Conservation (phyloP, 2,329 filamentous ascomycete genomes). For the Pseudocercospora musae region DNA sequence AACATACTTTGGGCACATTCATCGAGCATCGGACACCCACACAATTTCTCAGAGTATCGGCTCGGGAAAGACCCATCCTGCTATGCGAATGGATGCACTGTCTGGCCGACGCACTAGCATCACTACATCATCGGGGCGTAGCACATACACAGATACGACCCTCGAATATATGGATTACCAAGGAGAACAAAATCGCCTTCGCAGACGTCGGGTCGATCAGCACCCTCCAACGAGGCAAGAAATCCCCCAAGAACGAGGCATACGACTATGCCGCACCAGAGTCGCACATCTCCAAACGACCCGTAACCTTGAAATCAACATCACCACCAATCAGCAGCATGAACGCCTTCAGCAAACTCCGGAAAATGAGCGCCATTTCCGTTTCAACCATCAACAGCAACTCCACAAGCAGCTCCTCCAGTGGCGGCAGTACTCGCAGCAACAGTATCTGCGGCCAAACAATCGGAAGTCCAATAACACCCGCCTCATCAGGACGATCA, state of each 20-base stretch:
- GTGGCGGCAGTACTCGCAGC: slow-evolving; percentile 30
- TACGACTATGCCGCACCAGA: slow-evolving; percentile 75
- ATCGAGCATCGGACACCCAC: slow-evolving; percentile 59
- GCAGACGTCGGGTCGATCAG: slow-evolving; percentile 55
- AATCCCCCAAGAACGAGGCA: slow-evolving; percentile 61
- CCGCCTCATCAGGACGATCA: slow-evolving; percentile 23
- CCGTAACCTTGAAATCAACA: slow-evolving; percentile 36
- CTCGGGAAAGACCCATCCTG: slow-evolving; percentile 57
- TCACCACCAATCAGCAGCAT: slow-evolving; percentile 31
- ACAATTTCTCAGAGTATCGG: slow-evolving; percentile 60
- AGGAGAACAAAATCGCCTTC: slow-evolving; percentile 64
- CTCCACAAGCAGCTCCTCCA: slow-evolving; percentile 35
- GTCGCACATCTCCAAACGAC: slow-evolving; percentile 47
- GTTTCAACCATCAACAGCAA: slow-evolving; percentile 23
- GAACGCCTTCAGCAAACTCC: slow-evolving; percentile 29
- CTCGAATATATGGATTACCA: slow-evolving; percentile 65
- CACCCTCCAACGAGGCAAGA: slow-evolving; percentile 52
- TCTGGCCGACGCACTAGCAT: slow-evolving; percentile 64
- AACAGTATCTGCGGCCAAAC: slow-evolving; percentile 28
- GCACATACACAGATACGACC: slow-evolving; percentile 68
- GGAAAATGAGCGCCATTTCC: slow-evolving; percentile 28
- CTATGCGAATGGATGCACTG: slow-evolving; percentile 74
- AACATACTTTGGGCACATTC: slow-evolving; percentile 65
- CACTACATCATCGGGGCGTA: slow-evolving; percentile 61
- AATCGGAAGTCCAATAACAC: slow-evolving; percentile 24